A percentile compares a stretch with the other conserved stretches of the same genome.
Evolutionary conservation across 2,329 filamentous ascomycete species (phyloP).

Genomic region (Beauveria brongniartii): DNA sequence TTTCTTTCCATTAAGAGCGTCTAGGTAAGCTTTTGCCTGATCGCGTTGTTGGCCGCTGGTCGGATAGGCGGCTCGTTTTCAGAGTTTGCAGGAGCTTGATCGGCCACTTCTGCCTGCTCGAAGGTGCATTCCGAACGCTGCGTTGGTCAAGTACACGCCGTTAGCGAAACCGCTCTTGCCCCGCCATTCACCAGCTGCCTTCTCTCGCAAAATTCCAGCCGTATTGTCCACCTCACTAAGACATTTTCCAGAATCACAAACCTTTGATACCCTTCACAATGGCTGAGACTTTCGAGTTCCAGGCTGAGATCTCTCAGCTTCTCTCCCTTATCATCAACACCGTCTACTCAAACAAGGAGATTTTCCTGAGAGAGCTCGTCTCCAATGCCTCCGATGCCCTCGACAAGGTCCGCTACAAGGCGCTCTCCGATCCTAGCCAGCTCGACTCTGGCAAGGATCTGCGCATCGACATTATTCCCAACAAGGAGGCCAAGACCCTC

Average conservation of each 20-base stretch:
- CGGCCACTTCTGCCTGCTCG: neutral
- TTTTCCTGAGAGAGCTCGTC: slow-evolving; percentile 96
- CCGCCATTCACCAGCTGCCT: neutral
- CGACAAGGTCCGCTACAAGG: slow-evolving; percentile 99
- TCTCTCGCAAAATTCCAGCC: neutral
- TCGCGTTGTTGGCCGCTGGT: neutral
- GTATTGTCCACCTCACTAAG: slow-evolving; percentile 9
- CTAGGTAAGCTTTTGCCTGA: slow-evolving; percentile 15
- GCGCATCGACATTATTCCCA: slow-evolving; percentile 96
- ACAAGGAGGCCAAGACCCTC: slow-evolving; percentile 95
- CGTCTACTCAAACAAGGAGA: slow-evolving; percentile 99
- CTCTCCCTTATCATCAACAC: slow-evolving; percentile 99
- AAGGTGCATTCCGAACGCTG: neutral
- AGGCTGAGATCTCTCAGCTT: slow-evolving; percentile 99
- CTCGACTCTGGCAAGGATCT: slow-evolving; percentile 97
- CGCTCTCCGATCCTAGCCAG: slow-evolving; percentile 93
- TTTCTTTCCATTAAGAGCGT: slow-evolving; percentile 15
- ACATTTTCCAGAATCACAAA: slow-evolving; percentile 20
- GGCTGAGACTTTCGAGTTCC: slow-evolving; percentile 99
- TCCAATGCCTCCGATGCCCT: slow-evolving; percentile 98
- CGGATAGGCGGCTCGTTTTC: neutral
- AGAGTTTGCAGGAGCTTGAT: neutral
- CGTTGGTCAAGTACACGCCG: neutral
- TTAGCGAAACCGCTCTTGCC: neutral
- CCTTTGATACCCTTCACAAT: slow-evolving; percentile 53